Base-by-base conservation (phyloP, 345 rosid species). In the Citrus reticulata region DNA sequence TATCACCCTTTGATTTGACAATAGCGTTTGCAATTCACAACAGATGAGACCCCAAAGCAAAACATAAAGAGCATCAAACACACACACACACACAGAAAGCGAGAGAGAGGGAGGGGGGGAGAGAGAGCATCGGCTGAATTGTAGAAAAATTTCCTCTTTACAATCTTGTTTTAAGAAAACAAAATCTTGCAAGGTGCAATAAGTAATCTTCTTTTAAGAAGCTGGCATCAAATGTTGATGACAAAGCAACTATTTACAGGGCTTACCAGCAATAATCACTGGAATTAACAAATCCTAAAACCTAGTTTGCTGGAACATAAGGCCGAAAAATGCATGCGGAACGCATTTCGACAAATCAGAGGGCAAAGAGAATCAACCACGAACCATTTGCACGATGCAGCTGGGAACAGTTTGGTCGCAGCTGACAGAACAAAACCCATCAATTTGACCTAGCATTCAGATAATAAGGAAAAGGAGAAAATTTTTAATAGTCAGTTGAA, bases 201-300 rank as follows among this genome's bases (percentile, higher is more conserved):
- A n/a, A 42, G 72, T 72, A 70, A 70, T 60, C 27, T 27, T 46
- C 17, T 46, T 13, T 24, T 30, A 71, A 25, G 55, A 17, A 60
- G 24, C 32, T 6, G 24, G 61, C 66, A 73, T n/a, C 42, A 6
- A 75, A 22, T 27, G 70, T 40, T 30, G 49, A 1, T 13, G 61
- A 20, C 22, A 64, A 61, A 22, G 20, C 25, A 55, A 34, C 9
- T 78, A 82, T 86, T 80, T 78, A 82, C 86, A 73, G 30, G 69
- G 62, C 65, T 49, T 75, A 60, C 76, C 83, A 40, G 78, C 70
- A 72, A 46, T 22, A 42, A 74, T 30, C 34, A n/a, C 29, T 32
- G 54, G 22, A 27, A 32, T 54, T 24, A 67, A 58, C 8, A 51
- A 69, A 66, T 20, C 59, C 19, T n/a, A 74, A 20, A 64, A 68